A percentile compares a stretch with the other conserved stretches of the same genome.
Evolutionary conservation across 345 rosid species (phyloP).

Genomic region (Lagerstroemia speciosa): DNA sequence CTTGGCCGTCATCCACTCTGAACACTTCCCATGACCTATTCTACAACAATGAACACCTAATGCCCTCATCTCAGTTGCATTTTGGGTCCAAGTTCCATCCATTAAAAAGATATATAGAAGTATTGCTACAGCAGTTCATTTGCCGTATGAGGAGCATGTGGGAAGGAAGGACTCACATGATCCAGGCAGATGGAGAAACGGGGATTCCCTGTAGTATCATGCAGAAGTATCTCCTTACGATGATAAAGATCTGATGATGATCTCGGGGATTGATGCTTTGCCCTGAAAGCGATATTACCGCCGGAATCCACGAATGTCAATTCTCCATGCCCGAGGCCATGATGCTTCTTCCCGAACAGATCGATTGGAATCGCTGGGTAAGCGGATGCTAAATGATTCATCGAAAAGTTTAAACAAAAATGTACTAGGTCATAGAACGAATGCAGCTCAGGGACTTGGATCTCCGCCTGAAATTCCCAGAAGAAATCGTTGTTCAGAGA

Average conservation of each 20-base stretch:
- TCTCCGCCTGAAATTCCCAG: too few species aligned
- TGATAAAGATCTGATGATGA: conserved; percentile 10
- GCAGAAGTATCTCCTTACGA: conserved; percentile 17
- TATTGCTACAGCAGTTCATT: too few species aligned
- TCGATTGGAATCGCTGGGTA: conserved; percentile 45
- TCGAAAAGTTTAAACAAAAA: not conserved
- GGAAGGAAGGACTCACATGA: conserved; percentile 30
- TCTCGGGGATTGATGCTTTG: conserved; percentile 19
- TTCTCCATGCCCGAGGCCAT: conserved; percentile 46
- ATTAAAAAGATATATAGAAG: not conserved
- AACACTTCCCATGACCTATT: conserved; percentile 58
- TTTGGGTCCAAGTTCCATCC: not conserved
- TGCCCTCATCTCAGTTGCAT: not conserved
- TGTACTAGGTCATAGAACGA: not conserved
- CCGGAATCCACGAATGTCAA: conserved; percentile 62
- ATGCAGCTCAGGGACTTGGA: not conserved
- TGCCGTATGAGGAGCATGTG: not conserved
- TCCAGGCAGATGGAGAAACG: conserved; percentile 37
- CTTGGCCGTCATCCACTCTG: conserved; percentile 22
- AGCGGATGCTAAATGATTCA: conserved; percentile 1
- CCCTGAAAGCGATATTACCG: conserved; percentile 38
- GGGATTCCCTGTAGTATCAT: conserved; percentile 45
- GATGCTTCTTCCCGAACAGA: conserved; percentile 59
- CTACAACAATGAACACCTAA: conserved; percentile 26
- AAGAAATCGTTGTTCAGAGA: too few species aligned